These are phyloP conservation scores for Apophysomyces ossiformis DNA, from an alignment of 371 early-diverging fungal species.

Conservation along the genomic window DNA sequence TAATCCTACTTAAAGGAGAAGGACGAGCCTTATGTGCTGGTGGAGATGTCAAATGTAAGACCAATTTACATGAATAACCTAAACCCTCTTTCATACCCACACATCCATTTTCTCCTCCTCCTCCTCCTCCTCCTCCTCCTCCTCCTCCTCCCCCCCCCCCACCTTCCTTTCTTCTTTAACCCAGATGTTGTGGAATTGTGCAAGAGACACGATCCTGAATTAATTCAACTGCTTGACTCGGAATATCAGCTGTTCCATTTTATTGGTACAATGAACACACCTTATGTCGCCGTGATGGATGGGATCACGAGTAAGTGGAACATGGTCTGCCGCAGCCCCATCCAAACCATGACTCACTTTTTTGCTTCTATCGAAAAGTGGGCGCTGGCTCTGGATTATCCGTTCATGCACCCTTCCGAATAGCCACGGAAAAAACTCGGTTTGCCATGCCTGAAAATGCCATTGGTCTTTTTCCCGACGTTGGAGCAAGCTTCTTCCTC, in stretches of 20 bases:
- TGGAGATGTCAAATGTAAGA: constrained; percentile 86
- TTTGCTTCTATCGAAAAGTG: constrained; percentile 56
- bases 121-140: too few relatives aligned
- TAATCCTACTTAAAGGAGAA: constrained; percentile 76
- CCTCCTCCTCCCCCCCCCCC: too few relatives aligned
- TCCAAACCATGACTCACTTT: neutral
- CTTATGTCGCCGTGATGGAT: constrained; percentile 83
- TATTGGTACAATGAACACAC: constrained; percentile 81
- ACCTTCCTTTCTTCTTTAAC: neutral
- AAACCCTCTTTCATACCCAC: neutral
- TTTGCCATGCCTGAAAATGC: constrained; percentile 95
- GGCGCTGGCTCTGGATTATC: constrained; percentile 95
- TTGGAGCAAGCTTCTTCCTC: constrained; percentile 92
- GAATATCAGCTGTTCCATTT: constrained; percentile 90
- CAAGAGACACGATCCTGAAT: neutral
- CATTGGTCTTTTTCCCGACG: constrained; percentile 95
- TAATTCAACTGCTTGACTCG: constrained; percentile 32
- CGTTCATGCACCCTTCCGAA: constrained; percentile 91
- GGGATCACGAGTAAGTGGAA: constrained; percentile 82
- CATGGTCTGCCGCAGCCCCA: neutral
- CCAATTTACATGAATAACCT: neutral
- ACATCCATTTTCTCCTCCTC: too few relatives aligned
- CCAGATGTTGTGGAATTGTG: constrained; percentile 3
- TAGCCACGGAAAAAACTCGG: constrained; percentile 92
- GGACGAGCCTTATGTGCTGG: constrained; percentile 94